These are phyloP conservation scores for Pseudisothecium myosuroides DNA, from an alignment of 225 moss, liverwort and hornwort genomes.

Conservation along the genomic window DNA sequence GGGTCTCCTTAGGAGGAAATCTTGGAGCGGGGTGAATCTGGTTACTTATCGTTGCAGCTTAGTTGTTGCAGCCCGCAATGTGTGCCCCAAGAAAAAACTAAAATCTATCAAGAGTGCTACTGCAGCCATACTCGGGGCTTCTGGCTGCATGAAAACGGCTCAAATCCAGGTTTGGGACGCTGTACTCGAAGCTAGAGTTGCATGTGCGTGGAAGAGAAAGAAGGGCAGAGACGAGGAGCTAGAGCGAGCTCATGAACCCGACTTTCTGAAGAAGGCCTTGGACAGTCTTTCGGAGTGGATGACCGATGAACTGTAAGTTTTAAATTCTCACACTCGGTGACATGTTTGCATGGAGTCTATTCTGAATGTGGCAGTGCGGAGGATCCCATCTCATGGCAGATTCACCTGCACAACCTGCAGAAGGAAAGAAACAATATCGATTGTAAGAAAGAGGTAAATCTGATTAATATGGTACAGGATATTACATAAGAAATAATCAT, in stretches of 20 bases:
- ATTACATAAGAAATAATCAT: neutral
- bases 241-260: neutral
- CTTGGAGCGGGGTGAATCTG: neutral
- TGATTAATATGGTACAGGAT: neutral
- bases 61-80: neutral
- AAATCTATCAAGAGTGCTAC: neutral
- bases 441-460: neutral
- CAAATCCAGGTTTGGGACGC: neutral
- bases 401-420: slow-evolving; percentile 35
- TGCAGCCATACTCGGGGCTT: neutral
- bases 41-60: neutral
- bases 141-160: neutral
- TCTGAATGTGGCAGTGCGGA: slow-evolving; percentile 37
- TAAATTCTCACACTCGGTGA: slow-evolving; percentile 47
- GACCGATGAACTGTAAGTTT: neutral
- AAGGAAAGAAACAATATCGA: neutral
- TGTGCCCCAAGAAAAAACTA: neutral
- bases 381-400: slow-evolving; percentile 38
- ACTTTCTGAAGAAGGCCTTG: neutral
- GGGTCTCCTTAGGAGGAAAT: neutral
- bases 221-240: neutral
- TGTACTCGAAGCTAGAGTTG: neutral
- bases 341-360: slow-evolving; percentile 66
- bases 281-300: neutral
- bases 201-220: neutral